phyloP scores from a whole-genome alignment of 2,329 filamentous ascomycete species.

The Penicillium hordei region DNA sequence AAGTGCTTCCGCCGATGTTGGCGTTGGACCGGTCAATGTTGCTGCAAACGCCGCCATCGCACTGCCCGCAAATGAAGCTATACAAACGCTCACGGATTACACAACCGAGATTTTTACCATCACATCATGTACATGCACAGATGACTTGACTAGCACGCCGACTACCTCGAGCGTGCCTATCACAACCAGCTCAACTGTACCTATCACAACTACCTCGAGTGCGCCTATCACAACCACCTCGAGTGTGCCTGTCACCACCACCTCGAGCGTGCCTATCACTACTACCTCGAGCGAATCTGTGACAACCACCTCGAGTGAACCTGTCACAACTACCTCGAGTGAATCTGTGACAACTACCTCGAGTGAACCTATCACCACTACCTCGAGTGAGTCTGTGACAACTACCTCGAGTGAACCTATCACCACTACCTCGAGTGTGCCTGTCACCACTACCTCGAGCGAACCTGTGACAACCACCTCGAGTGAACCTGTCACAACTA shows the following conservation, averaged over 20 bases:
- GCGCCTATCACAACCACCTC: neutral
- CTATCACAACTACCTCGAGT: neutral
- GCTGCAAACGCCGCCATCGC: neutral
- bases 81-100: conserved; percentile 1
- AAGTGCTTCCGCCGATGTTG: neutral
- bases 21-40: neutral
- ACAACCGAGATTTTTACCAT: neutral
- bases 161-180: neutral
- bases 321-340: neutral
- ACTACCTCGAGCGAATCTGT: neutral
- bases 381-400: neutral
- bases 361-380: neutral
- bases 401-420: neutral
- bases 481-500: neutral
- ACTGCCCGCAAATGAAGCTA: neutral
- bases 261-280: neutral
- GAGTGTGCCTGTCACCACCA: neutral
- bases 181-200: neutral
- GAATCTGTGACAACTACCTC: neutral
- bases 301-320: neutral
- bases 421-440: neutral
- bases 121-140: neutral
- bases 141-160: neutral
- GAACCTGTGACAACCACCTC: neutral
- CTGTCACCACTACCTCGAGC: neutral